Percentiles rank a stretch among this genome's conserved stretches.
These are phyloP conservation scores for Tolypocladium ovalisporum DNA, from an alignment of 2,329 filamentous ascomycete species.

Conservation along the genomic window DNA sequence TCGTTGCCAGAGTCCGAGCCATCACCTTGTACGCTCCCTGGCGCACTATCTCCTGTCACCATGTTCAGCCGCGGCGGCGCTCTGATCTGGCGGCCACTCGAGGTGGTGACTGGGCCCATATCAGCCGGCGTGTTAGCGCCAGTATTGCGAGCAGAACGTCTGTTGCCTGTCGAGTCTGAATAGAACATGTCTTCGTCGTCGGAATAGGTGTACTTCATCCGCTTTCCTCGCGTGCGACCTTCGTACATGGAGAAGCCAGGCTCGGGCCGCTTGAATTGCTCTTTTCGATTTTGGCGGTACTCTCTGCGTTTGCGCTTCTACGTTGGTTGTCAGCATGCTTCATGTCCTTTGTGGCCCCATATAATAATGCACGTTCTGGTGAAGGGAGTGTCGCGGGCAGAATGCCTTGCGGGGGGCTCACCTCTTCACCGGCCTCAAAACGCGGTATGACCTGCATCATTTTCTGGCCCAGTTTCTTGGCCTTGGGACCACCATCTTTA, in stretches of 20 bases:
- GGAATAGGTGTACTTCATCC: conserved; percentile 91
- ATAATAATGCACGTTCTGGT: background rate
- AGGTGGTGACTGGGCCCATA: conserved; percentile 54
- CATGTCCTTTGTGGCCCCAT: background rate
- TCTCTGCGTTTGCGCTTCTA: conserved; percentile 89
- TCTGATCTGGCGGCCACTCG: conserved; percentile 77
- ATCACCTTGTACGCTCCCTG: conserved; percentile 35
- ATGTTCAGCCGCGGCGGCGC: conserved; percentile 57
- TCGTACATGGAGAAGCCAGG: conserved; percentile 90
- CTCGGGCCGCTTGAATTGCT: conserved; percentile 78
- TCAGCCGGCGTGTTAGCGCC: conserved; percentile 64
- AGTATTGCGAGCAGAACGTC: conserved; percentile 67
- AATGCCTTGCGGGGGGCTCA: conserved; percentile 27
- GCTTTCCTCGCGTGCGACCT: conserved; percentile 89
- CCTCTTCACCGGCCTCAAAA: conserved; percentile 89
- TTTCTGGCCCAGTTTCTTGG: conserved; percentile 64
- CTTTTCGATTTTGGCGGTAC: conserved; percentile 76
- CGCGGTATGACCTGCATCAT: conserved; percentile 73
- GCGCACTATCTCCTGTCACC: conserved; percentile 39
- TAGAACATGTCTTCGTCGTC: conserved; percentile 70
- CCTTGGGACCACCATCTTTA: conserved; percentile 70
- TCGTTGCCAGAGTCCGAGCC: conserved; percentile 27
- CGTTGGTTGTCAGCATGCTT: conserved; percentile 7
- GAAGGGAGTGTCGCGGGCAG: background rate
- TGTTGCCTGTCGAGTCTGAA: conserved; percentile 46